phyloP scores from a whole-genome alignment of 148 eudicot genomes.

The Heliosperma pusillum region DNA sequence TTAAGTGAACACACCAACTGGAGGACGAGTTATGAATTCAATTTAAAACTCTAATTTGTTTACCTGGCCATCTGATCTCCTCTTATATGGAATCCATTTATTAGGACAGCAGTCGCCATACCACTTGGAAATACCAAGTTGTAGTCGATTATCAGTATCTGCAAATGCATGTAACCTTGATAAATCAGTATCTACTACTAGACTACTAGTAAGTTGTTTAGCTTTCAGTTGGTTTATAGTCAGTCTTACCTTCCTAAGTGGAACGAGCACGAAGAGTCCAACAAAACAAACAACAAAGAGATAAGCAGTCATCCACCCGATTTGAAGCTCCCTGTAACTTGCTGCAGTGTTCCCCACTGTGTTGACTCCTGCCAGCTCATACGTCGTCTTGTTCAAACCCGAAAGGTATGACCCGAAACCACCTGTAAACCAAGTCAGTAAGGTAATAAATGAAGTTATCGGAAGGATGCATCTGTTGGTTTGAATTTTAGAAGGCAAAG shows the following conservation, averaged over 20 bases:
- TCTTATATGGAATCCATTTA: conserved; percentile 65
- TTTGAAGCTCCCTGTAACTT: conserved; percentile 63
- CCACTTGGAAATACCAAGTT: conserved; percentile 73
- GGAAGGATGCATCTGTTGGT: no score
- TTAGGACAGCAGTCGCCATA: conserved; percentile 85
- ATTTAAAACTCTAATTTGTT: no score
- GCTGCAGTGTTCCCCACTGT: conserved; percentile 52
- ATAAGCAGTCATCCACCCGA: conserved; percentile 78
- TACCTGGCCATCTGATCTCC: conserved; percentile 69
- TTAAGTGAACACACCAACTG: no score
- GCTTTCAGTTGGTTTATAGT: not conserved
- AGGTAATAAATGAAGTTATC: not conserved
- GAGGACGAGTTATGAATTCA: no score
- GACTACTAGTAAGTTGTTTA: not conserved
- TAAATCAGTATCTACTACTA: no score
- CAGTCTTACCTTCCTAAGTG: conserved; percentile 72
- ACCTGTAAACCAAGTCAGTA: conserved; percentile 31
- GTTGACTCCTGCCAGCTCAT: conserved; percentile 60
- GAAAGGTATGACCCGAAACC: conserved; percentile 78
- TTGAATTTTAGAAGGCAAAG: not conserved
- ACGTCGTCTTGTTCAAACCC: conserved; percentile 70
- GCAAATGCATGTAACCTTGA: conserved; percentile 15
- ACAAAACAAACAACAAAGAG: conserved; percentile 70
- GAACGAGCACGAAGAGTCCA: conserved; percentile 80
- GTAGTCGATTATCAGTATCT: conserved; percentile 74